Base-by-base conservation (phyloP, 352 stramenopile species). In the Globisporangium apiculatum region DNA sequence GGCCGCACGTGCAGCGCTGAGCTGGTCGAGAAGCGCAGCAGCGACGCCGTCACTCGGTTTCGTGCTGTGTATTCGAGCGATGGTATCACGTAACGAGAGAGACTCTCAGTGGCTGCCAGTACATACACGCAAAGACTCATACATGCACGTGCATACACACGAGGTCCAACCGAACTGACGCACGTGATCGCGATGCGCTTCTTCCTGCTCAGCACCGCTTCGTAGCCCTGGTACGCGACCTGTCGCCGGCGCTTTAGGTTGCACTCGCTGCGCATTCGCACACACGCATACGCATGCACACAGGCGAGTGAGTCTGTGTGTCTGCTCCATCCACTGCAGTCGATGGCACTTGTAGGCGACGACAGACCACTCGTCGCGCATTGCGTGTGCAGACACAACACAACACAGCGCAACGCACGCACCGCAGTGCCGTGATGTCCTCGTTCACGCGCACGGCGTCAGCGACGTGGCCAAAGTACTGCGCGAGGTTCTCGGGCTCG, bases 391-490 rank as follows among this genome's bases (percentile, higher is more conserved):
- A 31, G 24, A 31, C 24, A 40, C 51, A 45, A 31, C 24, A 40
- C 51, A 45, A 37, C 18, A 37, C 11, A 10, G 14, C 36, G 24
- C 15, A 10, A 37, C 1, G 11, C 41, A 61, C 58, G 18, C 73
- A 87, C 76, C 81, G 74, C 12, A 76, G 57, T 55, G 64, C 67
- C 9, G 74, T 83, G 60, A 91, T 54, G 38, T 80, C 66, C 40
- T 77, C 60, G 46, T 91, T 91, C 54, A 59, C 67, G 17, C 53
- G 65, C 36, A 87, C 81, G 36, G 68, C 56, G 55, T 87, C 70
- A 37, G 81, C 76, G 24, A 91, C 78, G 60, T 88, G 73, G 57
- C 72, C 81, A 57, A 89, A 91, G 67, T 89, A 87, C 60, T 88
- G 76, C 48, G 75, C 76, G 17, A 73, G 65, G 59, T 68, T 89